phyloP scores from a whole-genome alignment of 768 basidiomycete genomes.

The Termitomyces sp. region DNA sequence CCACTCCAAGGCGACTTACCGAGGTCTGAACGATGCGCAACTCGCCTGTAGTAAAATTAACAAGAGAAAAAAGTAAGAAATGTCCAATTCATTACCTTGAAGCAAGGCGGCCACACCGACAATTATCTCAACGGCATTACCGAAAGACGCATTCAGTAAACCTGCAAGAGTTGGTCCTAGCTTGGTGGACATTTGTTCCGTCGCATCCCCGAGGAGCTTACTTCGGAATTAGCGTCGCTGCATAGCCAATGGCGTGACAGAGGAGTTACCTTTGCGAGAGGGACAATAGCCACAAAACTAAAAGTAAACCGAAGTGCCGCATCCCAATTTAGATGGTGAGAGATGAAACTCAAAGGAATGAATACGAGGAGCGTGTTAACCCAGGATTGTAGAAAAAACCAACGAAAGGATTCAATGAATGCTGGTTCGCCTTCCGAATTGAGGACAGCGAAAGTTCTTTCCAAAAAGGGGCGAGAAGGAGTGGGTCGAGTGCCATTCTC shows the following conservation, averaged over 20 bases:
- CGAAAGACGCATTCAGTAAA: slow-evolving; percentile 80
- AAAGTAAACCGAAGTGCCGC: slow-evolving; percentile 68
- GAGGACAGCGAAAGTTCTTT: slow-evolving; percentile 25
- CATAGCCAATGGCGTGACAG: slow-evolving; percentile 2
- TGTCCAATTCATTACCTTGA: slow-evolving; percentile 45
- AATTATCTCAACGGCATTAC: slow-evolving; percentile 85
- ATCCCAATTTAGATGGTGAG: slow-evolving; percentile 71
- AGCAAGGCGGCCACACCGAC: slow-evolving; percentile 82
- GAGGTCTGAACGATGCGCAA: slow-evolving; percentile 91
- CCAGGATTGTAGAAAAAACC: slow-evolving; percentile 61
- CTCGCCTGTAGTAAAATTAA: slow-evolving; percentile 44
- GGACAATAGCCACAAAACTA: slow-evolving; percentile 80
- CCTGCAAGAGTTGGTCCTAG: slow-evolving; percentile 86
- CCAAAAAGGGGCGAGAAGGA: slow-evolving; percentile 20
- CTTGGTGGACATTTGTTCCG: slow-evolving; percentile 73
- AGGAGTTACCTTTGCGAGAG: slow-evolving; percentile 68
- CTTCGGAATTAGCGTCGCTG: not conserved
- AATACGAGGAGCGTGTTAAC: slow-evolving; percentile 76
- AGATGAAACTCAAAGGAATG: slow-evolving; percentile 65
- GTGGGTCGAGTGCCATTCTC: not conserved
- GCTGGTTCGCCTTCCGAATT: slow-evolving; percentile 62
- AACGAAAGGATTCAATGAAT: slow-evolving; percentile 51
- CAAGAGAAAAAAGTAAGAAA: not conserved
- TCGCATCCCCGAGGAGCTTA: slow-evolving; percentile 75
- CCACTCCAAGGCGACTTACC: slow-evolving; percentile 30